These are phyloP conservation scores for Aspergillus neotritici DNA, from an alignment of 2,329 filamentous ascomycete genomes.

Conservation along the genomic window DNA sequence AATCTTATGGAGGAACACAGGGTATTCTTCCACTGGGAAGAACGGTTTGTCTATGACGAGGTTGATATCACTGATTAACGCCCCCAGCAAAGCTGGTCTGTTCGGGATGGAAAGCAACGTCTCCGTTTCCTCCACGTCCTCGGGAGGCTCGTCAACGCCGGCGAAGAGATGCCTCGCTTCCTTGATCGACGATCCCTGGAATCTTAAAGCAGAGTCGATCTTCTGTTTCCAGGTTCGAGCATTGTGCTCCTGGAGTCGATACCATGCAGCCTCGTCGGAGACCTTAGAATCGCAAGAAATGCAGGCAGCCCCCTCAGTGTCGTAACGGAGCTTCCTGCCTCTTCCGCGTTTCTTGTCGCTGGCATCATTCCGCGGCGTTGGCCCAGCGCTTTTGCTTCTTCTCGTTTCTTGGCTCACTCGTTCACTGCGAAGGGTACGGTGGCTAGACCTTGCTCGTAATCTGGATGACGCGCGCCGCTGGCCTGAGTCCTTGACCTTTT, in stretches of 20 bases:
- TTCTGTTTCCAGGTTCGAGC: conserved; percentile 86
- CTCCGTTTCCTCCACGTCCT: conserved; percentile 77
- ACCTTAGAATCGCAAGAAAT: conserved; percentile 69
- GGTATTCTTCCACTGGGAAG: conserved; percentile 75
- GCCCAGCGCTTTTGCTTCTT: conserved; percentile 55
- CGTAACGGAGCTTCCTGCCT: conserved; percentile 55
- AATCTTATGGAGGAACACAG: conserved; percentile 76
- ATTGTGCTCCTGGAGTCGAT: conserved; percentile 72
- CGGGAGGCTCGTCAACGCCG: conserved; percentile 72
- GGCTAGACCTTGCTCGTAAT: conserved; percentile 49
- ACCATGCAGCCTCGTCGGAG: conserved; percentile 68
- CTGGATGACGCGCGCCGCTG: conserved; percentile 48
- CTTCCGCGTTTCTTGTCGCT: conserved; percentile 30
- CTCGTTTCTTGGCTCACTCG: conserved; percentile 34
- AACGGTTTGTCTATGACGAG: conserved; percentile 86
- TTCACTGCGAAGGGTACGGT: conserved; percentile 39
- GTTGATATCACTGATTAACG: conserved; percentile 76
- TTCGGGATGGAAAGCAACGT: conserved; percentile 79
- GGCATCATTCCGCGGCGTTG: conserved; percentile 29
- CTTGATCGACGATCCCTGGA: conserved; percentile 67
- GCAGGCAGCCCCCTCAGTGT: conserved; percentile 68
- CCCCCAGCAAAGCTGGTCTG: conserved; percentile 74
- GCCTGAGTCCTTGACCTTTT: conserved; percentile 69
- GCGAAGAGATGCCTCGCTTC: conserved; percentile 76
- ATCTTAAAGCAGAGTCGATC: conserved; percentile 69